Base-by-base conservation (phyloP, 441 rosid genomes). In the Populus hybrid region DNA sequence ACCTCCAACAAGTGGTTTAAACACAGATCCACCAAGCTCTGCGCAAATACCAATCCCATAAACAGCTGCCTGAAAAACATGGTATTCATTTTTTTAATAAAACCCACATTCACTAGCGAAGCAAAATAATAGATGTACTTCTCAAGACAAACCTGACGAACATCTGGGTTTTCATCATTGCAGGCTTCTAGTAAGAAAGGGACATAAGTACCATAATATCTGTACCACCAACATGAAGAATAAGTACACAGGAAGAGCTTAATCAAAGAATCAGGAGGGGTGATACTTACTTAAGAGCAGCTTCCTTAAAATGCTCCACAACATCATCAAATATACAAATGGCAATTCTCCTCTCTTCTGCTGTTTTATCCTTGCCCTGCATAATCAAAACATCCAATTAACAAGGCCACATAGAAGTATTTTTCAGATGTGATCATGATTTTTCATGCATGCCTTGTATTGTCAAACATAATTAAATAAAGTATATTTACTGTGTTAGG, bases 1-100 rank as follows among this genome's bases (percentile, higher is more conserved):
- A 94, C 98, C 99, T 86, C 98, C 98, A 81, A 93, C 98, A 83
- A 97, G 98, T 67, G 95, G 95, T 84, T 92, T 94, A 84, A 97
- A 91, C 16, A 88, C 90, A 45, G 93, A 77, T 72, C 97, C 93
- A 28, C 99, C 99, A 83, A 92, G 92, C 88, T 94, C 98, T 28
- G 98, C 97, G 85, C 99, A 97, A 69, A 97, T 95, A 83, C 99
- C 99, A 76, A 97, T 93, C 74, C 99, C 99, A 84, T 97, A 97
- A 28, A 94, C 99, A 23, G 99, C 99, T 63, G 99, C 99, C 98
- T 95, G 91, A 67, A 82, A 73, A 66, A 69, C 40, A 76, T 2
- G 64, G 28, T 16, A 36, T 2, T 64, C 76, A 67, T 24, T 31
- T 24, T 40, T 23, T 33, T 35, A 26, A 28, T 61, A 66, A 67